Evolutionary conservation across 495 filamentous ascomycete species (phyloP).

Genomic region (Amphirosellinia nigrospora): DNA sequence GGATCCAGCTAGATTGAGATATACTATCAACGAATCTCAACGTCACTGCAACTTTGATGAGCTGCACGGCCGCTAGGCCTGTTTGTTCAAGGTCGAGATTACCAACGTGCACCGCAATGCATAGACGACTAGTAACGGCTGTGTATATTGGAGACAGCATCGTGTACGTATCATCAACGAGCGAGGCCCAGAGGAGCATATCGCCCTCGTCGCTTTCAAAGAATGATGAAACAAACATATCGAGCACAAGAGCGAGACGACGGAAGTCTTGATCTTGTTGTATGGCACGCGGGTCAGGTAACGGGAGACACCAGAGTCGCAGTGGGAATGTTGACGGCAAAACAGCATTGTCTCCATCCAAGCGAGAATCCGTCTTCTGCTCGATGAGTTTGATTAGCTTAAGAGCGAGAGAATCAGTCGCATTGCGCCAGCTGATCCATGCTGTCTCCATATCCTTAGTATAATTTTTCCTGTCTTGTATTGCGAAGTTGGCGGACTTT

Average conservation of each 20-base stretch:
- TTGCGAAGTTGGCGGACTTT: no score
- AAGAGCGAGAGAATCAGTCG: neutral
- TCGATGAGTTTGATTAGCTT: slow-evolving; percentile 5
- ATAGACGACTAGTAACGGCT: neutral
- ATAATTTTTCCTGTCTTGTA: neutral
- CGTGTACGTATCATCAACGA: slow-evolving; percentile 17
- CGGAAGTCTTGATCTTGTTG: slow-evolving; percentile 14
- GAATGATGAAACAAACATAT: slow-evolving; percentile 7
- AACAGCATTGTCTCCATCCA: slow-evolving; percentile 21
- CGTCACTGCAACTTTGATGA: slow-evolving; percentile 10
- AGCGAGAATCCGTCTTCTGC: slow-evolving; percentile 24
- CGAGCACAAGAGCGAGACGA: slow-evolving; percentile 16
- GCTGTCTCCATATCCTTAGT: neutral
- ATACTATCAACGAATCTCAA: neutral
- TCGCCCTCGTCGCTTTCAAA: slow-evolving; percentile 21
- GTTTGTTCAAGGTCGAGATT: neutral
- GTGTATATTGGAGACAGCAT: neutral
- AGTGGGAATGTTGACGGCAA: slow-evolving; percentile 37
- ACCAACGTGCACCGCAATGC: slow-evolving; percentile 1
- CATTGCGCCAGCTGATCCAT: neutral
- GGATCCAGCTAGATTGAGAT: neutral
- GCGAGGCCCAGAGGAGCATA: slow-evolving; percentile 26
- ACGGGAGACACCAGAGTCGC: slow-evolving; percentile 38
- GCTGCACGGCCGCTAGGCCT: slow-evolving; percentile 2
- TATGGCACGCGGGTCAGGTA: slow-evolving; percentile 27